A percentile compares a stretch with the other conserved stretches of the same genome.
Evolutionary conservation across 805 yeast species (phyloP).

Genomic region (Lipomyces yamadae): DNA sequence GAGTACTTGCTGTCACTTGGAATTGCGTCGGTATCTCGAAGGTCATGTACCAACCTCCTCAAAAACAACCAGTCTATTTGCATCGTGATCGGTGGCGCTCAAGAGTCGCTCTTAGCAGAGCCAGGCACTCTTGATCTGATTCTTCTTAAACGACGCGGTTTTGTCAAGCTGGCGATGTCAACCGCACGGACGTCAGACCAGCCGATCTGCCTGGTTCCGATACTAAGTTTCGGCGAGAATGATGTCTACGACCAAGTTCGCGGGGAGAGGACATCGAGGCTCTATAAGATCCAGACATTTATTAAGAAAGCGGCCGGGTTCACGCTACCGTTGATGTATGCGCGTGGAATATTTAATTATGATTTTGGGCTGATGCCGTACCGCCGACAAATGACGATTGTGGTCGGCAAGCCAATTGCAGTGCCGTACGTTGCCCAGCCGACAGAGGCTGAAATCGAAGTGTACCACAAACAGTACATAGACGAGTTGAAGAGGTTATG

Average conservation of each 20-base stretch:
- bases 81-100: slow-evolving; percentile 95
- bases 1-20: slow-evolving; percentile 85
- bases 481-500: slow-evolving; percentile 66
- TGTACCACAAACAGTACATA: slow-evolving; percentile 74
- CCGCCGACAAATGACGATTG: slow-evolving; percentile 77
- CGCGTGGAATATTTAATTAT: slow-evolving; percentile 89
- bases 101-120: slow-evolving; percentile 74
- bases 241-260: slow-evolving; percentile 59
- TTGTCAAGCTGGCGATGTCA: slow-evolving; percentile 76
- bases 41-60: slow-evolving; percentile 69
- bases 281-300: slow-evolving; percentile 68
- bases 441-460: slow-evolving; percentile 58
- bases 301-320: slow-evolving; percentile 75
- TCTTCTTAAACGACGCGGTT: slow-evolving; percentile 79
- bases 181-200: slow-evolving; percentile 47
- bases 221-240: slow-evolving; percentile 89
- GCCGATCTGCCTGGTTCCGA: slow-evolving; percentile 81
- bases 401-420: slow-evolving; percentile 50
- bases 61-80: slow-evolving; percentile 73
- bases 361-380: slow-evolving; percentile 91
- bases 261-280: slow-evolving; percentile 53
- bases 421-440: slow-evolving; percentile 56
- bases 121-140: slow-evolving; percentile 70
- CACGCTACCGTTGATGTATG: slow-evolving; percentile 88
- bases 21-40: slow-evolving; percentile 78